Evolutionary conservation across 1,284 basidiomycete species (phyloP).

Genomic region (Cerrena zonata): DNA sequence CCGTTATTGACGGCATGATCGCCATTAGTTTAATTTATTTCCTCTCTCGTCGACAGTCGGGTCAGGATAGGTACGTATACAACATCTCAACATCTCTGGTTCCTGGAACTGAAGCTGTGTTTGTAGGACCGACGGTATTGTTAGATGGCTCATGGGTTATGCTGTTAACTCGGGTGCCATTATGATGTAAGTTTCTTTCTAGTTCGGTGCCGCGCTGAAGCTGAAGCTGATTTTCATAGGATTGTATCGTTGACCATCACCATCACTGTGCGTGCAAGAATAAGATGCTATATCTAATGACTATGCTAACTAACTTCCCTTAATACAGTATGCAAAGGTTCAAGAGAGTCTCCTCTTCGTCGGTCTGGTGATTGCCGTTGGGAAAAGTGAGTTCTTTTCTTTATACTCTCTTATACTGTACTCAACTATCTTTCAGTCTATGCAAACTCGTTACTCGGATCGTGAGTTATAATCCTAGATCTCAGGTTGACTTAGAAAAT

Average conservation of each 20-base stretch:
- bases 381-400: not conserved
- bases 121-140: not conserved
- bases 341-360: not conserved
- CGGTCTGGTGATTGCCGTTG: not conserved
- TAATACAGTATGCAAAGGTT: not conserved
- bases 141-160: slow-evolving; percentile 4
- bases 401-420: too few species aligned
- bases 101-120: not conserved
- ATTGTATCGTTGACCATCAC: not conserved
- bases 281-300: not conserved
- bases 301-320: not conserved
- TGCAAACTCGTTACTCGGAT: not conserved
- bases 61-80: not conserved
- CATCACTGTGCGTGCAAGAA: not conserved
- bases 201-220: not conserved
- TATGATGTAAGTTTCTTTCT: slow-evolving; percentile 2
- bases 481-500: not conserved
- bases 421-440: not conserved
- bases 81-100: not conserved
- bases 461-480: not conserved
- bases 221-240: not conserved
- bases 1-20: not conserved
- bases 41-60: not conserved
- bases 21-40: not conserved
- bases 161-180: slow-evolving; percentile 5